A percentile compares a stretch with the other conserved stretches of the same genome.
phyloP scores from a whole-genome alignment of 495 filamentous ascomycete species.

The Penicillium paradoxum region DNA sequence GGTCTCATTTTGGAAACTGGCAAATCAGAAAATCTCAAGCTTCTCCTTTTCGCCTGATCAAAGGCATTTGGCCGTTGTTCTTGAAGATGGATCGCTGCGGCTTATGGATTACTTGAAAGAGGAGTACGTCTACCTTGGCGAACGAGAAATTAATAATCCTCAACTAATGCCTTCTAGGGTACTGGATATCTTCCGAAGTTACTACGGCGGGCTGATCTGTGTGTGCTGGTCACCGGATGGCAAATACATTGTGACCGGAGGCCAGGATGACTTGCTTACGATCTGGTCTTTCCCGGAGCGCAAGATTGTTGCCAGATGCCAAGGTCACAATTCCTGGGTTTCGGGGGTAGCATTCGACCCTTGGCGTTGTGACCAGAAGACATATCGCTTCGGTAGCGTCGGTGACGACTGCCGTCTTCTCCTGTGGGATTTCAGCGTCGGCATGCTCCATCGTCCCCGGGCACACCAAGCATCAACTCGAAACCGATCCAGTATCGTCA shows the following conservation, averaged over 20 bases:
- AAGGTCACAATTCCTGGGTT: slow-evolving; percentile 94
- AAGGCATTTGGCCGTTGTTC: slow-evolving; percentile 81
- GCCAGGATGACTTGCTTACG: slow-evolving; percentile 89
- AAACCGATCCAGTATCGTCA: slow-evolving; percentile 36
- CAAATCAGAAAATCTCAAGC: slow-evolving; percentile 80
- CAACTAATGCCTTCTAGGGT: slow-evolving; percentile 48
- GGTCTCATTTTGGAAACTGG: slow-evolving; percentile 83
- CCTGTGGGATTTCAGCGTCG: slow-evolving; percentile 96
- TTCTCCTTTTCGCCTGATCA: slow-evolving; percentile 87
- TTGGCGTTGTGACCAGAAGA: slow-evolving; percentile 91
- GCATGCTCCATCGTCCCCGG: slow-evolving; percentile 88
- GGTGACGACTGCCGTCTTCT: slow-evolving; percentile 88
- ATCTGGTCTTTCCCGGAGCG: slow-evolving; percentile 89
- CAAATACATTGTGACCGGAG: slow-evolving; percentile 90
- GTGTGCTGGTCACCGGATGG: slow-evolving; percentile 98
- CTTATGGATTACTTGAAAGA: slow-evolving; percentile 91
- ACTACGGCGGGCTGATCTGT: slow-evolving; percentile 88
- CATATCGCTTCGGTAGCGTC: slow-evolving; percentile 92
- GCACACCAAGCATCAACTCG: slow-evolving; percentile 46
- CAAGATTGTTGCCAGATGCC: slow-evolving; percentile 83
- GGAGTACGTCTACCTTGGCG: slow-evolving; percentile 58
- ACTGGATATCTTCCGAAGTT: slow-evolving; percentile 78
- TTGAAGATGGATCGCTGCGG: slow-evolving; percentile 84
- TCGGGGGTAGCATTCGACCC: slow-evolving; percentile 89
- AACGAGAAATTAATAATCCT: neutral